A percentile compares a stretch with the other conserved stretches of the same genome.
These are phyloP conservation scores for Dictyostelium brefeldianum DNA, from an alignment of 78 protist species.

Conservation along the genomic window DNA sequence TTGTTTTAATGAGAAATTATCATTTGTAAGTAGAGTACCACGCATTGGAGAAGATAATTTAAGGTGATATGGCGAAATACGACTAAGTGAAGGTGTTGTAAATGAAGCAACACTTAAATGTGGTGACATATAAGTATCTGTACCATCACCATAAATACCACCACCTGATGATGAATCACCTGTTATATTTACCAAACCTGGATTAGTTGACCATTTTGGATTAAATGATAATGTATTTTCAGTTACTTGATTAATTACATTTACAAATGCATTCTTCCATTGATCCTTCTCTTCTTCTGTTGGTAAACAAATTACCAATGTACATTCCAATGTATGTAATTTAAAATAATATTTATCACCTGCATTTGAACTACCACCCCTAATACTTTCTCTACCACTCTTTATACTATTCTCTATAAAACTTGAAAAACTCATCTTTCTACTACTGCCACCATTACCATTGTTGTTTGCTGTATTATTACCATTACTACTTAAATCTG, in stretches of 20 bases:
- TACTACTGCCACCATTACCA: background rate
- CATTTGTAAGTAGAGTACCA: constrained; percentile 4
- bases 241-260: constrained; percentile 56
- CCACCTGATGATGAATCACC: background rate
- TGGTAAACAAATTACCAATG: constrained; percentile 58
- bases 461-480: background rate
- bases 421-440: constrained; percentile 26
- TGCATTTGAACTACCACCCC: background rate
- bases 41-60: constrained; percentile 20
- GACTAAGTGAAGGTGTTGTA: background rate
- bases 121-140: background rate
- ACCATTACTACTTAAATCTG: background rate
- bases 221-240: constrained; percentile 59
- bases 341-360: constrained; percentile 71
- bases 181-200: background rate
- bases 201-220: constrained; percentile 73
- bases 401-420: background rate
- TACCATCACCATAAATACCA: background rate
- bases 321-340: constrained; percentile 55
- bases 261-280: constrained; percentile 48
- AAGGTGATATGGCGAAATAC: background rate
- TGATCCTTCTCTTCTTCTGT: constrained; percentile 36
- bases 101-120: background rate
- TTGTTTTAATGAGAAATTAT: constrained; percentile 26
- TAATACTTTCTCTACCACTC: background rate